Conservation (phyloP, 345 rosid genomes). For the Moringa oleifera region DNA sequence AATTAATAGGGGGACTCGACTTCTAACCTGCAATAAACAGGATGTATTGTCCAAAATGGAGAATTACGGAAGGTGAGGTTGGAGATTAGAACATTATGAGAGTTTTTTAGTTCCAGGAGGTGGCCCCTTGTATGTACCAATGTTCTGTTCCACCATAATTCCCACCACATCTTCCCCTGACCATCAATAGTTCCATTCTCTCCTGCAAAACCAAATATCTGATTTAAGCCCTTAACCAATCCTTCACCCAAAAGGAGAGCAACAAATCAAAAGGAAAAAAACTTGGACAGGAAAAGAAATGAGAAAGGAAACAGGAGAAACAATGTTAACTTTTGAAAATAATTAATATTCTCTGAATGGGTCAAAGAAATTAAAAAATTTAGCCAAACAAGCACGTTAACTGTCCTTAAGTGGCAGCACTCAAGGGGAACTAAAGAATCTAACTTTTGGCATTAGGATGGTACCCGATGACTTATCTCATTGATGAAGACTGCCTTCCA, state of each 20-base stretch:
- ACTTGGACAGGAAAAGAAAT: too few relatives aligned
- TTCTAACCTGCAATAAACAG: slow-evolving; percentile 84
- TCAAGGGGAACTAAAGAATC: too few relatives aligned
- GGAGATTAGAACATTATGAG: slow-evolving; percentile 66
- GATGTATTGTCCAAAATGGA: slow-evolving; percentile 98
- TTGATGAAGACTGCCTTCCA: background rate
- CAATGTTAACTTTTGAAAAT: too few relatives aligned
- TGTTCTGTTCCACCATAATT: slow-evolving; percentile 96
- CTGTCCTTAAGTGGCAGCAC: too few relatives aligned
- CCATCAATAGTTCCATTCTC: slow-evolving; percentile 93
- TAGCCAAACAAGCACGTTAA: too few relatives aligned
- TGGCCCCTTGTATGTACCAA: slow-evolving; percentile 90
- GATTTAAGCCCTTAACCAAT: background rate
- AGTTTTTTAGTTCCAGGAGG: slow-evolving; percentile 80
- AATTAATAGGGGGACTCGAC: too few relatives aligned
- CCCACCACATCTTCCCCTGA: slow-evolving; percentile 99
- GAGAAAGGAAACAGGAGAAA: too few relatives aligned
- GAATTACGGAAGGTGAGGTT: slow-evolving; percentile 81
- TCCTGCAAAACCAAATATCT: slow-evolving; percentile 40
- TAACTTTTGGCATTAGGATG: too few relatives aligned
- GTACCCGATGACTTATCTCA: background rate
- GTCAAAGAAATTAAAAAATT: too few relatives aligned
- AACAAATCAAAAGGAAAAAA: too few relatives aligned
- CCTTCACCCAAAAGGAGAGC: too few relatives aligned
- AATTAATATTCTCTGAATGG: too few relatives aligned